Conservation (phyloP, 2,329 filamentous ascomycete genomes). For the Aspergillus oerlinghausenensis region DNA sequence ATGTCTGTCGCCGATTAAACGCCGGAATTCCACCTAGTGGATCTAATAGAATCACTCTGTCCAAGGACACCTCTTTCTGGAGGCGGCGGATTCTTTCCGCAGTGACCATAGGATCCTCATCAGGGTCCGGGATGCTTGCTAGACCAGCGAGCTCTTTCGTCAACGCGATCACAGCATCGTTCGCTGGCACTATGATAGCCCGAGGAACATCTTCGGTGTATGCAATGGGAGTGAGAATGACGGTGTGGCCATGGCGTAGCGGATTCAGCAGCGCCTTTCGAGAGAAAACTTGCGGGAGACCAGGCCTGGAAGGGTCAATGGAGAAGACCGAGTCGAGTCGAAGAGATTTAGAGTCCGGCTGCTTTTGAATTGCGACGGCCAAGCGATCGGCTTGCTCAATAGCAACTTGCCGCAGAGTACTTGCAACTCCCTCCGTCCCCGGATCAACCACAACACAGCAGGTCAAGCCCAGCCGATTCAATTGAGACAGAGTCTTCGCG, state of each 20-base stretch:
- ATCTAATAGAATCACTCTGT: conserved; percentile 85
- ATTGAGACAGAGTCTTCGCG: conserved; percentile 76
- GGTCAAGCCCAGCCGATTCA: conserved; percentile 73
- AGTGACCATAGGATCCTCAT: conserved; percentile 41
- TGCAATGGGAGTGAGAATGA: conserved; percentile 63
- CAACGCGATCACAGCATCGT: conserved; percentile 70
- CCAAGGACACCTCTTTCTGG: conserved; percentile 59
- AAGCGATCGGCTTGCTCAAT: conserved; percentile 67
- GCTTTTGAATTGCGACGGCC: conserved; percentile 67
- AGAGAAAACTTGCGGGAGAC: conserved; percentile 34
- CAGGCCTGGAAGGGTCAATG: conserved; percentile 27
- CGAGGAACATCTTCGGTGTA: conserved; percentile 51
- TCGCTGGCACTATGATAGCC: conserved; percentile 48
- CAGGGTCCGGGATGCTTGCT: conserved; percentile 42
- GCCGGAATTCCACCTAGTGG: conserved; percentile 79
- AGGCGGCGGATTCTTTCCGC: conserved; percentile 38
- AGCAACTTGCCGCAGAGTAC: conserved; percentile 43
- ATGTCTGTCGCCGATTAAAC: conserved; percentile 52
- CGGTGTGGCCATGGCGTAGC: conserved; percentile 63
- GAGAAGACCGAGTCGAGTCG: conserved; percentile 58
- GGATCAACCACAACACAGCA: conserved; percentile 77
- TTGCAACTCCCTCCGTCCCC: conserved; percentile 45
- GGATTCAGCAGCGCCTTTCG: conserved; percentile 59
- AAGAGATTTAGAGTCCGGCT: conserved; percentile 64
- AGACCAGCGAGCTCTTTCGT: conserved; percentile 71